Percentiles rank a stretch among this genome's conserved stretches.
Evolutionary conservation across 306 rosid species (phyloP).

Genomic region (Biancaea sappan): DNA sequence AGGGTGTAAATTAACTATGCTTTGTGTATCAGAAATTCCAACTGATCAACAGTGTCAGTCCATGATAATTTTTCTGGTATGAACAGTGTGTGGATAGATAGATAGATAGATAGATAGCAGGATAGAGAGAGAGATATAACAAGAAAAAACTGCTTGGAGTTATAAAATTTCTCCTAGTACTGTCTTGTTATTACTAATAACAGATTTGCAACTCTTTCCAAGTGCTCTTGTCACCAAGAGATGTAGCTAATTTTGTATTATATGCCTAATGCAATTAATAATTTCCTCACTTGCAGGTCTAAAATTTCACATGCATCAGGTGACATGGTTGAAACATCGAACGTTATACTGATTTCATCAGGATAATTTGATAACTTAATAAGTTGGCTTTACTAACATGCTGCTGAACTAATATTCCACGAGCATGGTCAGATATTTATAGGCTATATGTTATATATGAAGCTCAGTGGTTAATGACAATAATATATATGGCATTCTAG

Average conservation of each 20-base stretch:
- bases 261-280: not conserved
- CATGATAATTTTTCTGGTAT: not conserved
- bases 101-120: too few species aligned
- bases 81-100: too few species aligned
- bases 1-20: not conserved
- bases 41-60: not conserved
- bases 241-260: not conserved
- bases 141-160: not conserved
- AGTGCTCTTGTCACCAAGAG: not conserved
- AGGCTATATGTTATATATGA: not conserved
- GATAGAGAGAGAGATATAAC: not conserved
- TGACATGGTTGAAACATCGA: not conserved
- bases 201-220: not conserved
- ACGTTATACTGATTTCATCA: not conserved
- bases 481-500: not conserved
- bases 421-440: not conserved
- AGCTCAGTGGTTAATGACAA: not conserved
- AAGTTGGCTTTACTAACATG: not conserved
- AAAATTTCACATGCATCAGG: not conserved
- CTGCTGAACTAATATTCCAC: not conserved
- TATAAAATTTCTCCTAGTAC: not conserved
- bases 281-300: not conserved
- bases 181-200: not conserved
- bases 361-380: not conserved
- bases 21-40: not conserved